Conservation (phyloP, 2,329 filamentous ascomycete species). For the Falciphora oryzae region DNA sequence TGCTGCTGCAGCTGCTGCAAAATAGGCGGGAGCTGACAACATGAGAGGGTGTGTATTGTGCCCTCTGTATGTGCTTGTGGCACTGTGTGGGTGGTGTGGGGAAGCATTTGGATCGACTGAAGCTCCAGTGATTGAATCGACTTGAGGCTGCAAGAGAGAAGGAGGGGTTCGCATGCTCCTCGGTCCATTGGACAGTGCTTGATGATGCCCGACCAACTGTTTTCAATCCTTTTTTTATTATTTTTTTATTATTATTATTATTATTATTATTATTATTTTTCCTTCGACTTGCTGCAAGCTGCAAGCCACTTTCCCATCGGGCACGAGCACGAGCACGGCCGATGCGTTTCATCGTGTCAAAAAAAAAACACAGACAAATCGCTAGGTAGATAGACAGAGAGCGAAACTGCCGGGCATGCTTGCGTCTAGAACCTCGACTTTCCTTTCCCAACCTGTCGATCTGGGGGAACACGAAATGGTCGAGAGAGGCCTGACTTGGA, state of each 20-base stretch:
- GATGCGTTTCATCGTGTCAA: no score
- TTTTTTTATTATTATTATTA: background rate
- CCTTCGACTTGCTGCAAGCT: background rate
- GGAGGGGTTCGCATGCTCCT: background rate
- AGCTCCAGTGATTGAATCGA: no score
- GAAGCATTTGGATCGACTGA: background rate
- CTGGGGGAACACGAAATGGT: background rate
- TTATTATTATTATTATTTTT: no score
- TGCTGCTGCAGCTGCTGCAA: background rate
- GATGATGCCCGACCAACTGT: background rate
- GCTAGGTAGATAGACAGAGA: no score
- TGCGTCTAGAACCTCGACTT: no score
- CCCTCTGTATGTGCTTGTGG: no score
- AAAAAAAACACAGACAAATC: no score
- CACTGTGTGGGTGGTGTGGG: background rate
- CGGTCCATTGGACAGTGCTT: conserved; percentile 2
- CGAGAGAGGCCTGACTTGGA: no score
- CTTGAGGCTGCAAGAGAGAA: background rate
- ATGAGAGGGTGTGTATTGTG: no score
- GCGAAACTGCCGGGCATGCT: no score
- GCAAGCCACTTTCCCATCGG: no score
- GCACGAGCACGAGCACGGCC: no score
- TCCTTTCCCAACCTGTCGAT: background rate
- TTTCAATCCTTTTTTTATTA: background rate
- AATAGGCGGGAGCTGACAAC: background rate